These are phyloP conservation scores for Hypoxylon crocopeplum DNA, from an alignment of 495 filamentous ascomycete genomes.

Conservation along the genomic window DNA sequence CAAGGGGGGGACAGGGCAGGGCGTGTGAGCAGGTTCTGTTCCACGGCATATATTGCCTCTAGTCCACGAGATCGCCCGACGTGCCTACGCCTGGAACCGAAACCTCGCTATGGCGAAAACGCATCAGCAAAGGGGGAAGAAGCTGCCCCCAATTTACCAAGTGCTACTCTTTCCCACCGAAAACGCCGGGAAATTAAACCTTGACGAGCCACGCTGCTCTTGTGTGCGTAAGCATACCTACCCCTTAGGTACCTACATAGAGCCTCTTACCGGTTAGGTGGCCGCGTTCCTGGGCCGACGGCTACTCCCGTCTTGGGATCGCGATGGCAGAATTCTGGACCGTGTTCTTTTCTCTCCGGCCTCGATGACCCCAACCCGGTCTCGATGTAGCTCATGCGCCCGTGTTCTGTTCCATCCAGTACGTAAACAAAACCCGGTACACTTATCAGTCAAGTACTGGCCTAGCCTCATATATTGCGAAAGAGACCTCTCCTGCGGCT, in stretches of 20 bases:
- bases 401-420: slow-evolving; percentile 26
- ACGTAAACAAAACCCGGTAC: slow-evolving; percentile 30
- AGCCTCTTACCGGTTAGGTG: not conserved
- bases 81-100: not conserved
- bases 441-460: not conserved
- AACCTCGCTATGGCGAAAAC: not conserved
- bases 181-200: not conserved
- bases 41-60: slow-evolving; percentile 19
- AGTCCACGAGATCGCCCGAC: not conserved
- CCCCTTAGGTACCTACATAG: not conserved
- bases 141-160: not conserved
- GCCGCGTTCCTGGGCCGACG: slow-evolving; percentile 4
- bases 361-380: too few species aligned
- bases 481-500: not conserved
- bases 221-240: slow-evolving; percentile 11
- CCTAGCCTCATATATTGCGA: not conserved
- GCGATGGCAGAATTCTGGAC: slow-evolving; percentile 5
- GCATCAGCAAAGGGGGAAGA: not conserved
- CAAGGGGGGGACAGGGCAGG: too few species aligned
- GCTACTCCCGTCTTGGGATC: slow-evolving; percentile 16
- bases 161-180: not conserved
- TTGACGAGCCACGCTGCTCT: not conserved
- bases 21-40: slow-evolving; percentile 2
- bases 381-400: not conserved
- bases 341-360: not conserved